Conservation (phyloP, 1,284 basidiomycete species). For the Afroboletus lepidellus region DNA sequence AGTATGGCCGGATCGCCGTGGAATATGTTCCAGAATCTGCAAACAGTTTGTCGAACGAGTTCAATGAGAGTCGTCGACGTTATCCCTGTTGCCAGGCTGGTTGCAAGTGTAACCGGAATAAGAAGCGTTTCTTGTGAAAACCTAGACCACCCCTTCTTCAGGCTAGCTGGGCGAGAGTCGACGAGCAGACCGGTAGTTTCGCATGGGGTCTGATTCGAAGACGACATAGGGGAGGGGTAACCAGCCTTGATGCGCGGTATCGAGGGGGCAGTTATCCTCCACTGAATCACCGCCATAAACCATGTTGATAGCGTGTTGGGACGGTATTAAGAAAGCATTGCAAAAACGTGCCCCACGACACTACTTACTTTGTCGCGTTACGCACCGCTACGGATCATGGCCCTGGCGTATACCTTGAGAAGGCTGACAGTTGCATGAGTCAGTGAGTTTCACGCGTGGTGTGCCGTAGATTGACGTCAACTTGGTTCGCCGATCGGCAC, state of each 20-base stretch:
- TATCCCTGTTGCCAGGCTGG: slow-evolving; percentile 23
- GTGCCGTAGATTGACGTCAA: neutral
- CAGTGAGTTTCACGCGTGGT: neutral
- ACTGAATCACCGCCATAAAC: neutral
- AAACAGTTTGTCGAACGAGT: slow-evolving; percentile 27
- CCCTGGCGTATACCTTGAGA: neutral
- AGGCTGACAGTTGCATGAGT: neutral
- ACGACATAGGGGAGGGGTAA: slow-evolving; percentile 10
- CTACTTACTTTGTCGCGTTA: neutral
- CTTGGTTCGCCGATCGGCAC: too few relatives aligned
- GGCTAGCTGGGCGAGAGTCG: slow-evolving; percentile 1
- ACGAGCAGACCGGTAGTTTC: slow-evolving; percentile 18
- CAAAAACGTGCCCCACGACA: neutral
- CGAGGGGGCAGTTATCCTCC: neutral
- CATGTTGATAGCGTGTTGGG: neutral
- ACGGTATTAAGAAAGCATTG: slow-evolving; percentile 6
- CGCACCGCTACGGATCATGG: neutral
- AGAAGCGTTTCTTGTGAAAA: slow-evolving; percentile 21
- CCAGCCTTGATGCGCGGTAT: neutral
- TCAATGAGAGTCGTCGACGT: slow-evolving; percentile 31
- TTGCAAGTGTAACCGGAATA: slow-evolving; percentile 30
- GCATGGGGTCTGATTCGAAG: slow-evolving; percentile 1
- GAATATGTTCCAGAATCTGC: slow-evolving; percentile 25
- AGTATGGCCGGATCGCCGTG: slow-evolving; percentile 14
- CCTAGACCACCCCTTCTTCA: neutral